A percentile compares a stretch with the other conserved stretches of the same genome.
phyloP scores from a whole-genome alignment of 139 green algal genomes.

The Deuterostichococcus epilithicus region DNA sequence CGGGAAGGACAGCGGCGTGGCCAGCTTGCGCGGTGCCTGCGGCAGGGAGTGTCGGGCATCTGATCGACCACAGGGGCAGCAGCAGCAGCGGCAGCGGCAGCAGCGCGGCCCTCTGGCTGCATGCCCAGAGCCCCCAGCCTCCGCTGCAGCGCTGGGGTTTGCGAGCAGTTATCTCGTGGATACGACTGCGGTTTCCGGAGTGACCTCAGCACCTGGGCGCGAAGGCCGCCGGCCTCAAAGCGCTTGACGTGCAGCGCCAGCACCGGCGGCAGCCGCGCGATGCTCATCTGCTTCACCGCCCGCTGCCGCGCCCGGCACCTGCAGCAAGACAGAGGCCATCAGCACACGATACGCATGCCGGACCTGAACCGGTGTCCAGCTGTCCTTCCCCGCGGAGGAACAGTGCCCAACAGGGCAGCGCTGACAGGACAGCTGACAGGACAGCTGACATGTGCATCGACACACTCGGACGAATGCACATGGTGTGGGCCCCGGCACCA shows the following conservation, averaged over 20 bases:
- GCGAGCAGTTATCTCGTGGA: neutral
- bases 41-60: neutral
- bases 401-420: no score
- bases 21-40: slow-evolving; percentile 57
- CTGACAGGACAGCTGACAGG: no score
- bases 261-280: slow-evolving; percentile 74
- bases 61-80: neutral
- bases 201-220: neutral
- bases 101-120: neutral
- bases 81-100: neutral
- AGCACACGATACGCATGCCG: no score
- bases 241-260: slow-evolving; percentile 89
- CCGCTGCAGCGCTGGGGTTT: neutral
- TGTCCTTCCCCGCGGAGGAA: no score
- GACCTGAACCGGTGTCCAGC: no score
- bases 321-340: neutral
- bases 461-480: no score
- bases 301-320: slow-evolving; percentile 13
- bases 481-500: no score
- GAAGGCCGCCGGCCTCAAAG: slow-evolving; percentile 69
- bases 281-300: slow-evolving; percentile 84
- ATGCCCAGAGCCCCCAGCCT: no score
- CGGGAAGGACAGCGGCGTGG: slow-evolving; percentile 74
- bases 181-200: neutral
- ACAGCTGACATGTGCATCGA: no score